A percentile compares a stretch with the other conserved stretches of the same genome.
Evolutionary conservation across 495 filamentous ascomycete species (phyloP).

Genomic region (Penicillium malachiteum): DNA sequence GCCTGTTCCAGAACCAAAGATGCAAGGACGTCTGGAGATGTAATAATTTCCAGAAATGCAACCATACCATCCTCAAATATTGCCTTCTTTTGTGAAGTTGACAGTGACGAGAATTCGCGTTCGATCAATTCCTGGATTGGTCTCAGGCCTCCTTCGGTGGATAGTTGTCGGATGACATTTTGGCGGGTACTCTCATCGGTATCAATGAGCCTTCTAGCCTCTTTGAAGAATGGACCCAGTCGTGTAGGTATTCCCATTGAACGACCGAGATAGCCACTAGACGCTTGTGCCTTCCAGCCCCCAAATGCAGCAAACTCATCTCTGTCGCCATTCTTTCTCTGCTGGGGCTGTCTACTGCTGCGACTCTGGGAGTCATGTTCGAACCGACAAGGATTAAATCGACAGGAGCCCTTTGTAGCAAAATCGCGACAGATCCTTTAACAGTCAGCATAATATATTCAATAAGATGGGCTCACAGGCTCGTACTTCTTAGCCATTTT

Average conservation of each 20-base stretch:
- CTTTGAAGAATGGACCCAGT: constrained; percentile 17
- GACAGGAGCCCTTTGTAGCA: neutral
- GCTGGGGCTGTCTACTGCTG: neutral
- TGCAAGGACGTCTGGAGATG: constrained; percentile 49
- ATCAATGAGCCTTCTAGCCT: constrained; percentile 24
- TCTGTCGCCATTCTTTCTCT: neutral
- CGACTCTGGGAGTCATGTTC: neutral
- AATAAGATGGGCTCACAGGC: neutral
- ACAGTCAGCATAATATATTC: neutral
- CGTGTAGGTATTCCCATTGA: neutral
- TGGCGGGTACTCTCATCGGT: constrained; percentile 23
- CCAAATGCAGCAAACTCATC: neutral
- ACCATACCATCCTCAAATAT: constrained; percentile 37
- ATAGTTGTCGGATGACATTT: constrained; percentile 28
- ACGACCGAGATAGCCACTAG: neutral
- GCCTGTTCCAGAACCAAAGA: constrained; percentile 55
- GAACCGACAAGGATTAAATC: constrained; percentile 5
- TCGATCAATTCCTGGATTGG: constrained; percentile 27
- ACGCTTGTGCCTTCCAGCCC: neutral
- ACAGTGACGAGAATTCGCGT: constrained; percentile 18
- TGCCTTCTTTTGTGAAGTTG: constrained; percentile 15
- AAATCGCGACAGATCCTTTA: constrained; percentile 1
- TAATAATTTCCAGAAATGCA: constrained; percentile 53
- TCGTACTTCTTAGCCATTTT: neutral
- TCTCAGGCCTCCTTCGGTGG: constrained; percentile 27